Base-by-base conservation (phyloP, 2,329 filamentous ascomycete genomes). In the Rachicladosporium sp. region DNA sequence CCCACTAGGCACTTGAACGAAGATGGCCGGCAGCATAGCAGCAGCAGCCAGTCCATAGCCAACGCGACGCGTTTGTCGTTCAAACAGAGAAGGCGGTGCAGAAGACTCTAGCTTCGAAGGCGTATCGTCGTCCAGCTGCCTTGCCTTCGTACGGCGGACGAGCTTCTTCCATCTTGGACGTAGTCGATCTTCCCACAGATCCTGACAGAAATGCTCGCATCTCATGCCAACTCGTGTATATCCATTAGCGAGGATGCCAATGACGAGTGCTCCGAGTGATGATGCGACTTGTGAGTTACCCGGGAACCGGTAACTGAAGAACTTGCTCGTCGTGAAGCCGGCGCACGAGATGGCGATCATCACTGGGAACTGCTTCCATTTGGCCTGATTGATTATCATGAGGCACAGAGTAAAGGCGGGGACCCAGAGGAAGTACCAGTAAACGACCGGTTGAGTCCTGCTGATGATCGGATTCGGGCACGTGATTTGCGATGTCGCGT, bases 21-120 rank as follows among this genome's bases (percentile, higher is more conserved):
- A 93, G 47, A 94, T 93, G 4, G 82, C 87, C 0, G 87, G 87
- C 7, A 94, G 65, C 69, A 94, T 84, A 1, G 83, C 81, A 0
- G 85, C 84, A 0, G 86, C 86, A 0, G 87, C 87, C 2, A 93
- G 73, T 1, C 82, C 82, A 56, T 88, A 86, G 9, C 80, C 77
- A 5, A 76, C 63, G 6, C 66, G 61, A 6, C 68, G 58, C 3
- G n/a, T 61, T 52, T 46, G 60, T 9, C 54, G 46, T 32, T 53
- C 44, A 38, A 52, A 55, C n/a, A 50, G 35, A 15, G 50, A 54
- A 12, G 53, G 53, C n/a, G 36, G 43, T 19, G 56, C 55, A 23
- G 36, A 37, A 29, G 38, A 43, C 40, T 61, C 57, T 32, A 59
- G 43, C 27, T 41, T 43, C 12, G 10, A 33, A 32, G 47, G 35